A percentile compares a stretch with the other conserved stretches of the same genome.
Evolutionary conservation across 805 yeast species (phyloP).

Genomic region (Groenewaldozyma salmanticensis): DNA sequence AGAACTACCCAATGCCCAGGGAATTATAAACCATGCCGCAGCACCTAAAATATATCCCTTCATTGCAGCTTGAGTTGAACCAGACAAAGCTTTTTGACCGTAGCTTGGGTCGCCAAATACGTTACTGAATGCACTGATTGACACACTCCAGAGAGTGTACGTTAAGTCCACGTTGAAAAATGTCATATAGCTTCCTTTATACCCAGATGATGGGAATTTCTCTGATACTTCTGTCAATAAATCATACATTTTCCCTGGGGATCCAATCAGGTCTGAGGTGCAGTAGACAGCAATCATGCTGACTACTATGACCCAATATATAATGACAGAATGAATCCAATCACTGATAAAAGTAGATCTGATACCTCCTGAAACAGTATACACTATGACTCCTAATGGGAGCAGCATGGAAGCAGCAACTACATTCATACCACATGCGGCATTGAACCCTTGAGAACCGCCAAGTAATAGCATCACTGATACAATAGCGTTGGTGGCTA

Average conservation of each 20-base stretch:
- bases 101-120: constrained; percentile 84
- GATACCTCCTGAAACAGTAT: constrained; percentile 71
- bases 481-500: constrained; percentile 79
- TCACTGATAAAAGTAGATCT: constrained; percentile 75
- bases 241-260: constrained; percentile 77
- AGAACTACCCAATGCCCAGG: constrained; percentile 69
- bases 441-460: constrained; percentile 72
- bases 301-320: constrained; percentile 64
- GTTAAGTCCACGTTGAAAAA: constrained; percentile 1
- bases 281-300: constrained; percentile 79
- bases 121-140: constrained; percentile 83
- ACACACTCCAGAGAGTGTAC: constrained; percentile 51
- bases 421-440: constrained; percentile 72
- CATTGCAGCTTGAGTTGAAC: constrained; percentile 70
- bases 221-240: constrained; percentile 47
- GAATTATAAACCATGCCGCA: constrained; percentile 83
- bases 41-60: constrained; percentile 87
- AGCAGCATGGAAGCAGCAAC: constrained; percentile 74
- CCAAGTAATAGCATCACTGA: constrained; percentile 89
- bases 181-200: constrained; percentile 79
- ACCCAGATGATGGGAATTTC: constrained; percentile 65
- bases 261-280: constrained; percentile 59
- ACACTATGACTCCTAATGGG: constrained; percentile 71
- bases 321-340: constrained; percentile 70
- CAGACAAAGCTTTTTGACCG: constrained; percentile 81